Evolutionary conservation across 176 grass and related monocot genomes (phyloP).

Genomic region (Aegilops sharonensis): DNA sequence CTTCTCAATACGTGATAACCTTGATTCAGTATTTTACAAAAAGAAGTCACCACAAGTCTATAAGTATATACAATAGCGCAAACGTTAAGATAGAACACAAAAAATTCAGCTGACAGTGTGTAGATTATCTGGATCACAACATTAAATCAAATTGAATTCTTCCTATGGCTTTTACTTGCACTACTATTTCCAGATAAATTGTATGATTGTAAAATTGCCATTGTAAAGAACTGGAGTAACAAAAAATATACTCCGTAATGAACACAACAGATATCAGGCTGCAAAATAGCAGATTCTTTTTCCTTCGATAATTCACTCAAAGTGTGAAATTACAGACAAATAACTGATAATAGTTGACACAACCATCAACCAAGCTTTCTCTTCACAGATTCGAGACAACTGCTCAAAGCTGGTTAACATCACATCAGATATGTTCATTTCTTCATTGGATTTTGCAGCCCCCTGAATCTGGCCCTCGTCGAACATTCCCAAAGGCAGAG

Average conservation of each 20-base stretch:
- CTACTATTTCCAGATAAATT: conserved; percentile 13
- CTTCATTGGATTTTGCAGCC: conserved; percentile 94
- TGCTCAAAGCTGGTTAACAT: conserved; percentile 9
- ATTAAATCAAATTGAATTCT: not conserved
- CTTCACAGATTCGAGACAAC: conserved; percentile 6
- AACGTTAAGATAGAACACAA: not conserved
- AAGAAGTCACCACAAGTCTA: not conserved
- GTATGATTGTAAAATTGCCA: conserved; percentile 8
- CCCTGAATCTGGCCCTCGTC: conserved; percentile 67
- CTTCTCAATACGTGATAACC: not conserved
- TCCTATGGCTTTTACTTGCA: not conserved
- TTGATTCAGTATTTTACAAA: conserved; percentile 1
- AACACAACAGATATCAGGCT: conserved; percentile 1
- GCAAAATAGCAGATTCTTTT: conserved; percentile 4
- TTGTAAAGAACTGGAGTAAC: not conserved
- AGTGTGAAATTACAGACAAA: conserved; percentile 33
- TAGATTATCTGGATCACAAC: not conserved
- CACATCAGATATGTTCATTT: conserved; percentile 20
- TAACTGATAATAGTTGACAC: not conserved
- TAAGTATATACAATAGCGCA: not conserved
- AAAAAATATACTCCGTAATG: not conserved
- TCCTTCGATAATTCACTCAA: conserved; percentile 27
- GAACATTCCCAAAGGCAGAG: conserved; percentile 86
- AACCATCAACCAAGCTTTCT: conserved; percentile 20
- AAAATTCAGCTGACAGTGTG: not conserved